phyloP scores from a whole-genome alignment of 139 green algal genomes.

The Chlorella sp. region DNA sequence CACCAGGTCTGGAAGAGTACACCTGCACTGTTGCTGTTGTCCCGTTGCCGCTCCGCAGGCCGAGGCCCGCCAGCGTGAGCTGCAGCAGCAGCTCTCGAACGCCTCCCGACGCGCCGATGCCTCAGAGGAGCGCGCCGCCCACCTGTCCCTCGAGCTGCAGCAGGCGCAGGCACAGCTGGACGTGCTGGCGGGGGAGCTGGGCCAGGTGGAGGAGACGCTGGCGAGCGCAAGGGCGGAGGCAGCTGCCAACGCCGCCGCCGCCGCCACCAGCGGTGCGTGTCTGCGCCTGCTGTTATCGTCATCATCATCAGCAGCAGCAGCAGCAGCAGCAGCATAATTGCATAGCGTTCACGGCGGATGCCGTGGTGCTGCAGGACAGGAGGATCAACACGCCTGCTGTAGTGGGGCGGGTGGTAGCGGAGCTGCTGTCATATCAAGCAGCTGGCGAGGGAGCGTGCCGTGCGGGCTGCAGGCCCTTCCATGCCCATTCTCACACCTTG shows the following conservation, averaged over 20 bases:
- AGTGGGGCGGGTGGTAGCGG: background rate
- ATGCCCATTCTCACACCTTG: background rate
- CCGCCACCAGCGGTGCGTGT: background rate
- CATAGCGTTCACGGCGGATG: background rate
- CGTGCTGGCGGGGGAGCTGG: background rate
- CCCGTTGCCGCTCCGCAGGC: background rate
- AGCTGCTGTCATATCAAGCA: background rate
- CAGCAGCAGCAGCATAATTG: background rate
- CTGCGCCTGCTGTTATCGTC: background rate
- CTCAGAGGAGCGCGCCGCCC: no score
- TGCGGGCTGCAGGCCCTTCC: background rate
- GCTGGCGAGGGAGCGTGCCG: background rate
- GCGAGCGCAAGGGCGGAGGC: background rate
- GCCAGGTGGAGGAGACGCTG: background rate
- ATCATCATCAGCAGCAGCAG: no score
- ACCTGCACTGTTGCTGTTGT: background rate
- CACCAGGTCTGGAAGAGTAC: background rate
- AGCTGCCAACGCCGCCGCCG: background rate
- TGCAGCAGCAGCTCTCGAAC: no score
- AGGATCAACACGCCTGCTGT: background rate
- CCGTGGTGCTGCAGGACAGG: background rate
- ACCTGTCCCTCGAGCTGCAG: background rate
- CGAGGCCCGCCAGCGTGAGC: background rate
- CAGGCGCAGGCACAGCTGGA: background rate
- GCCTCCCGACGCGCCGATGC: no score